Evolutionary conservation across 495 filamentous ascomycete species (phyloP), one percentile per base, ranked within the genome.

Genomic region (Astrothelium subdiscretum): DNA sequence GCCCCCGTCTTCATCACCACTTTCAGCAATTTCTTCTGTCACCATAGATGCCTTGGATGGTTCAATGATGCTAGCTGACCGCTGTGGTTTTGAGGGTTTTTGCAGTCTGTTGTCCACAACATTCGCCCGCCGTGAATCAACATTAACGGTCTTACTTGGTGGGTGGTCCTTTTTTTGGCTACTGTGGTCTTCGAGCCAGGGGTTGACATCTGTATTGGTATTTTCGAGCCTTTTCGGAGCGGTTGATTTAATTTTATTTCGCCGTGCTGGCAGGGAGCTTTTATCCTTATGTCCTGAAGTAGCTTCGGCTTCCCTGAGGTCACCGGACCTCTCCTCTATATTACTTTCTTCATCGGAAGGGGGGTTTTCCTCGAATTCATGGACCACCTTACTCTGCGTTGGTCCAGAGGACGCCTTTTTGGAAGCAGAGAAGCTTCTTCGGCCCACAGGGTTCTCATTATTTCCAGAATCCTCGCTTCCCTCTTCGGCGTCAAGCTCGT

Each of bases 331-430:
- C 38, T 20, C 8, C 2, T 75, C 70, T 2, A 69, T 67, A 1
- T 59, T 35, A 13, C 73, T 71, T 57, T 83, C 80, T 24, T 80
- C 78, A 58, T 86, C 86, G 20, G 82, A 85, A 32, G 61, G 77
- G 6, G 69, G 65, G 22, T 72, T 72, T 63, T 87, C 84, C 68
- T 89, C 85, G 62, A 88, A 84, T 64, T 87, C 85, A 66, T 77
- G 79, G 73, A 20, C 83, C 81, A 35, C 31, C 32, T 31, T 60
- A 32, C 35, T 51, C 48, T 59, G 20, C 32, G 2, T 22, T 12
- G 22, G 24, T 26, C 61, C 62, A 22, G 62, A 60, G 0, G 42
- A 43, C 32, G 61, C 20, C 20, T 68, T 70, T 26, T 58, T n/a
- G 13, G 40, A 59, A 6, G 74, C 73, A 27, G 71, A 74, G 62